Base-by-base conservation (phyloP, 179 eudicot genomes). In the Pouteria campechiana region DNA sequence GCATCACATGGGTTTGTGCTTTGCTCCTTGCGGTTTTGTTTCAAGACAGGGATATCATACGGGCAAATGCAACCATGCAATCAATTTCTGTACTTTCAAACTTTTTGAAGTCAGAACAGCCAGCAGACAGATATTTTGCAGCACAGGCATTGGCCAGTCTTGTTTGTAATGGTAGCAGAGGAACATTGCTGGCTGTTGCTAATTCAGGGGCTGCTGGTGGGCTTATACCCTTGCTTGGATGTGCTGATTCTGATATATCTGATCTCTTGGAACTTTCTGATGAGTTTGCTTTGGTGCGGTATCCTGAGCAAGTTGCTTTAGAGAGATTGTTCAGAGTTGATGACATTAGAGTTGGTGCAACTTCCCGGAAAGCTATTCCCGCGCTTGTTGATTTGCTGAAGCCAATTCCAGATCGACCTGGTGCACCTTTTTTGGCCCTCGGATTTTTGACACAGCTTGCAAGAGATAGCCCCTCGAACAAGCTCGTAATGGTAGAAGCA, bases 371-470 rank as follows among this genome's bases (percentile, higher is more conserved):
- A 70, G 85, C 89, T 6, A 92, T 92, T 58, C 99, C 99, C 6
- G 75, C 70, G 47, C 94, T 92, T 35, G 96, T 92, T 19, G 99
- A 92, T 66, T 65, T 87, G 38, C 96, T 92, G 24, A 92, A 83
- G 58, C 99, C 99, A 37, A 92, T 87, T 42, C 96, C 99, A 24
- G 96, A 92, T 65, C 94, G 96, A 37, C 99, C 96, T 1, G 93
- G 99, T 42, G 99, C 99, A 44, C 99, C 99, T 16, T 92, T 64
- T 59, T 72, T 92, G 17, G 68, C 94, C 34, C 86, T 92, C 27
- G 83, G 96, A 47, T 79, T 87, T 65, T 79, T 92, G 52, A 75
- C 70, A 46, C 96, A 77, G 60, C 96, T 92, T 61, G 85, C 92
- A 2, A 72, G 48, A 64, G 96, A 80, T 49, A 73, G 94, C 46